A percentile compares a stretch with the other conserved stretches of the same genome.
These are phyloP conservation scores for Psilocybe tampanensis DNA, from an alignment of 768 basidiomycete species.

Conservation along the genomic window DNA sequence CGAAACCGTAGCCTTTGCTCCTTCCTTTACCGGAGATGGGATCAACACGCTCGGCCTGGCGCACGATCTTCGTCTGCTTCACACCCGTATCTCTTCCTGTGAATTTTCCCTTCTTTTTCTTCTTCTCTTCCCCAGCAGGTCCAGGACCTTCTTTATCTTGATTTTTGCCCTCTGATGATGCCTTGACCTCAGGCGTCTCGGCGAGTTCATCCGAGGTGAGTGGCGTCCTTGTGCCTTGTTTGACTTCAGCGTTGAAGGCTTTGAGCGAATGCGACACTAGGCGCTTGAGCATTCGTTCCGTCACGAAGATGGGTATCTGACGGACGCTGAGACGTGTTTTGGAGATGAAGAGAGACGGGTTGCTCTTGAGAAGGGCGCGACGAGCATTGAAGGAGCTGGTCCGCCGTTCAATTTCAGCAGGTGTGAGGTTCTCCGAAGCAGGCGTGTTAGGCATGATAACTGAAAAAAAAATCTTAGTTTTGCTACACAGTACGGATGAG, in stretches of 20 bases:
- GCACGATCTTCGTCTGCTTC: conserved; percentile 90
- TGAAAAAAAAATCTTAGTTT: conserved; percentile 31
- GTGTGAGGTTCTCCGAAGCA: conserved; percentile 68
- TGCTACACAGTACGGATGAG: not conserved
- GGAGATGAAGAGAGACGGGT: conserved; percentile 94
- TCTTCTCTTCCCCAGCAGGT: conserved; percentile 23
- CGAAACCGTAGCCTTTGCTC: conserved; percentile 94
- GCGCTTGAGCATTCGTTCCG: conserved; percentile 87
- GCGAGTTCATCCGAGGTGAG: conserved; percentile 75
- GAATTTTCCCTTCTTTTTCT: conserved; percentile 38
- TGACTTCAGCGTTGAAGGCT: conserved; percentile 80
- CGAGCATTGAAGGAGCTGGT: conserved; percentile 86
- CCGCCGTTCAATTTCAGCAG: conserved; percentile 84
- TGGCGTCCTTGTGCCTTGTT: conserved; percentile 54
- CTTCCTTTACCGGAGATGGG: conserved; percentile 83
- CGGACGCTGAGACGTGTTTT: conserved; percentile 93
- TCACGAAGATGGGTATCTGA: conserved; percentile 88
- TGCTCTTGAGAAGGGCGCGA: conserved; percentile 78
- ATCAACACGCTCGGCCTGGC: conserved; percentile 89
- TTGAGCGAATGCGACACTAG: conserved; percentile 82
- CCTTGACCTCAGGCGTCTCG: conserved; percentile 31
- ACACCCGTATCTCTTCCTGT: conserved; percentile 45
- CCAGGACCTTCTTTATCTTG: conserved; percentile 19
- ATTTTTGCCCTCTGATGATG: conserved; percentile 2
- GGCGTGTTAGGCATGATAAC: conserved; percentile 91